A percentile compares a stretch with the other conserved stretches of the same genome.
Evolutionary conservation across 768 basidiomycete species (phyloP).

Genomic region (Calocybe gangraenosa): DNA sequence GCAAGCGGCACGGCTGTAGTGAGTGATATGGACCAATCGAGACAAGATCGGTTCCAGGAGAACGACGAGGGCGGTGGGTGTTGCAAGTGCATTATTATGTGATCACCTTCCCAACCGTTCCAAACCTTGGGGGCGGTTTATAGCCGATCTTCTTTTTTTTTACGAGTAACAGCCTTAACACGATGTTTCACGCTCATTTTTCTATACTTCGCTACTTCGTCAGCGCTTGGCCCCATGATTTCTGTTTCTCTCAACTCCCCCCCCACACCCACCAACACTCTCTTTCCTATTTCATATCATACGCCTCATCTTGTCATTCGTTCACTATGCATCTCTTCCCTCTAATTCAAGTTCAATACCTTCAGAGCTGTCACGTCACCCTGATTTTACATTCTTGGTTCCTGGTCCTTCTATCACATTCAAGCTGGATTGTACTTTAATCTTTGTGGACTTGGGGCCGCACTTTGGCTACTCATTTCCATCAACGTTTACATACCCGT

Average conservation of each 20-base stretch:
- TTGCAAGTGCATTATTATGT: slow-evolving; percentile 86
- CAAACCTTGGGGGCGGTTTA: not conserved
- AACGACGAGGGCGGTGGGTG: slow-evolving; percentile 56
- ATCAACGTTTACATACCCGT: too few species aligned
- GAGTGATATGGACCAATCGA: slow-evolving; percentile 25
- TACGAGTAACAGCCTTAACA: not conserved
- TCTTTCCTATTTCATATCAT: slow-evolving; percentile 12
- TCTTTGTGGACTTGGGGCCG: too few species aligned
- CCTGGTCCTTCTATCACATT: slow-evolving; percentile 5
- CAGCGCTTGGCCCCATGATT: slow-evolving; percentile 5
- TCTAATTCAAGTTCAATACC: slow-evolving; percentile 2
- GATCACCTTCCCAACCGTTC: slow-evolving; percentile 29
- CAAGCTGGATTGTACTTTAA: slow-evolving; percentile 19
- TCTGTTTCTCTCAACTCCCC: slow-evolving; percentile 6
- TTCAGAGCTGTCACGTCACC: slow-evolving; percentile 1
- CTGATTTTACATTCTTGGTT: slow-evolving; percentile 4
- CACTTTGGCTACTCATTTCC: too few species aligned
- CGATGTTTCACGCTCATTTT: slow-evolving; percentile 6
- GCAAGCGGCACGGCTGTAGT: slow-evolving; percentile 15
- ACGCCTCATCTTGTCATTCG: slow-evolving; percentile 5
- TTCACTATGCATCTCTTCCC: slow-evolving; percentile 14
- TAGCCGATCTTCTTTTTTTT: not conserved
- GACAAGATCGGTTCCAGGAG: slow-evolving; percentile 42
- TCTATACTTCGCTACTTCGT: slow-evolving; percentile 9
- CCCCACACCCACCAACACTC: slow-evolving; percentile 5